Base-by-base conservation (phyloP, 2,329 filamentous ascomycete species). In the Trichoderma asperellum region DNA sequence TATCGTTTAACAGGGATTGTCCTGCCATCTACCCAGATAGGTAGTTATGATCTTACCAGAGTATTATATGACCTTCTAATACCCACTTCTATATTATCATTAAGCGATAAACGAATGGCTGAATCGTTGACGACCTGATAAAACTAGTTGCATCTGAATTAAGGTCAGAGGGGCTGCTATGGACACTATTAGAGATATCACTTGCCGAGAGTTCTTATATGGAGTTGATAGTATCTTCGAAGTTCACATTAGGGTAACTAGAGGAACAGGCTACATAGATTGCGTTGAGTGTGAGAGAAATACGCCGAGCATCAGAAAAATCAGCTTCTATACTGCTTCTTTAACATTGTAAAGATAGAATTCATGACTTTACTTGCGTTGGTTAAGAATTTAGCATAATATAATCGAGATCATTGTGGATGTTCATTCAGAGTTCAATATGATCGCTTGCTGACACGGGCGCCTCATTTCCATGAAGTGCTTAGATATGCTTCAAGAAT, bases 371-470 rank as follows among this genome's bases (percentile, higher is more conserved):
- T 37, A 18, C n/a, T 5, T 21, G 16, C 18, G 24, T 24, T 18
- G 49, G 49, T 21, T 21, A 52, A 32, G 49, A 52, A 18, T 11
- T 56, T 29, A 56, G 16, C 14, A 64, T 27, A 4, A 29, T 49
- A 21, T 16, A 56, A 1, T n/a, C 34, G 14, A 52, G 61, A 12
- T 32, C 61, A n/a, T 56, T 56, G 14, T 64, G 49, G 21, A 43
- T 32, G 27, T n/a, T 34, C 49, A 64, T 64, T 56, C 61, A 34
- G n/a, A 56, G 47, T 4, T 43, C 61, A 27, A 56, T 34, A 21
- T 32, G 34, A 21, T 56, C 34, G 5, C 35, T 16, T 10, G n/a
- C 34, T 24, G 49, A 21, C 6, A 12, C 24, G 0, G 47, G 34
- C 16, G 24, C 16, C 40, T 24, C 49, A 21, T 64, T 52, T 55